Conservation (phyloP, 306 rosid genomes). For the Crotalaria pallida region DNA sequence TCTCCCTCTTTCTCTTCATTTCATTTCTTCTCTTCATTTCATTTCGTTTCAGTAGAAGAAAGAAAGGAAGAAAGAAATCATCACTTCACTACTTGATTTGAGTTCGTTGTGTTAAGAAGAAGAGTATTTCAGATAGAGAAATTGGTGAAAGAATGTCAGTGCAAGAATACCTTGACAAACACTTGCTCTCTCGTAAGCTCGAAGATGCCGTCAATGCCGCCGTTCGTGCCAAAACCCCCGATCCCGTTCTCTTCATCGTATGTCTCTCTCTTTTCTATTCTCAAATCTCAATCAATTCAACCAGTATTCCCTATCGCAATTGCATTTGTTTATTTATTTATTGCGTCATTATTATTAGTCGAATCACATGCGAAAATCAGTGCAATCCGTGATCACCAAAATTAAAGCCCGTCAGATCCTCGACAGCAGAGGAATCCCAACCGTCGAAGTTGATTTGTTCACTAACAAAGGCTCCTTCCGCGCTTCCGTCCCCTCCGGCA, state of each 20-base stretch:
- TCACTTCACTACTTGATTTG: too few relatives aligned
- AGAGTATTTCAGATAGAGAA: too few relatives aligned
- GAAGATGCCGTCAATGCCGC: slow-evolving; percentile 99
- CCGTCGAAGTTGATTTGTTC: slow-evolving; percentile 81
- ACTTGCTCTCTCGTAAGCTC: slow-evolving; percentile 81
- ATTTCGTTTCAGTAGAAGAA: too few relatives aligned
- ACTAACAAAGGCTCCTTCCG: slow-evolving; percentile 81
- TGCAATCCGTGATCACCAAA: slow-evolving; percentile 68
- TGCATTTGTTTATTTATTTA: too few relatives aligned
- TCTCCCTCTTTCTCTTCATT: too few relatives aligned
- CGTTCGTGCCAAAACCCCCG: slow-evolving; percentile 81
- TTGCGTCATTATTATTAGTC: slow-evolving; percentile 34
- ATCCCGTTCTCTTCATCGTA: slow-evolving; percentile 97
- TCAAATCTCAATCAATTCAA: too few relatives aligned
- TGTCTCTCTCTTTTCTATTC: neutral
- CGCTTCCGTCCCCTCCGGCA: slow-evolving; percentile 85
- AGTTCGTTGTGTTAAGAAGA: too few relatives aligned
- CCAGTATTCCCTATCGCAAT: too few relatives aligned
- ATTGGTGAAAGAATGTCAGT: too few relatives aligned
- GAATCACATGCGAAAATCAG: slow-evolving; percentile 69
- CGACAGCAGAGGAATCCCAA: slow-evolving; percentile 95
- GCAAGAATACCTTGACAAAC: slow-evolving; percentile 78
- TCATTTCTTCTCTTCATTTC: too few relatives aligned
- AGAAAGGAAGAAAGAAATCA: too few relatives aligned
- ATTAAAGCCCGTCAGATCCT: slow-evolving; percentile 92